Base-by-base conservation (phyloP, 2,329 filamentous ascomycete genomes). In the Diaporthe humulicola region DNA sequence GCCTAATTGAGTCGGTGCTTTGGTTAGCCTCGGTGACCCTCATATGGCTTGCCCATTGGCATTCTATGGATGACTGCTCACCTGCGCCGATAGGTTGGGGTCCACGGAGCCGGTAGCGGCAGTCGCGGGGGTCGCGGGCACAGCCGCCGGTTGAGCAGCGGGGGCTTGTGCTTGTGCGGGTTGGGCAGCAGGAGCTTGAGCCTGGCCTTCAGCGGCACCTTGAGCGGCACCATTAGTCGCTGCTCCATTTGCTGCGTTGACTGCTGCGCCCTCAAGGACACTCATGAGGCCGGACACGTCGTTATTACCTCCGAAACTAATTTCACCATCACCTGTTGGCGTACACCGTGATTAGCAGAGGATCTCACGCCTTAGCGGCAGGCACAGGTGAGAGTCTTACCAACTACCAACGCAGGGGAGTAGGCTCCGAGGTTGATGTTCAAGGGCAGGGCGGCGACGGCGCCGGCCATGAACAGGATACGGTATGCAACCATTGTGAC, bases 391-490 rank as follows among this genome's bases (percentile, higher is more conserved):
- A 38, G 14, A 25, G 14, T 73, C 77, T 36, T 76, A 82, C 82
- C 82, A 50, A 82, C 79, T 73, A 85, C 85, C 81, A 86, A 81
- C 77, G 85, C 85, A 14, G 85, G 85, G 2, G 85, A 86, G 78
- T 86, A 86, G 52, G 85, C 85, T 50, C 85, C 85, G 58, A 86
- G 83, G 81, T 86, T 86, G 79, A 86, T 86, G 78, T 85, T 85
- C 73, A 85, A 79, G 36, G 83, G 83, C 73, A 85, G 80, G 30
- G 83, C 83, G 61, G 82, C 83, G 36, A 82, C 80, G 66, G 84
- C 77, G 78, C 82, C 81, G 78, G 83, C 83, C 79, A 84, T 78
- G 73, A 81, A 79, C 74, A 84, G 76, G 77, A 84, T 77, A 58
- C 79, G 77, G 73, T 84, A 85, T 67, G 78, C 80, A 75, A 85